Evolutionary conservation across 345 rosid species (phyloP), one percentile per base, ranked within the genome.

Genomic region (Durio zibethinus): DNA sequence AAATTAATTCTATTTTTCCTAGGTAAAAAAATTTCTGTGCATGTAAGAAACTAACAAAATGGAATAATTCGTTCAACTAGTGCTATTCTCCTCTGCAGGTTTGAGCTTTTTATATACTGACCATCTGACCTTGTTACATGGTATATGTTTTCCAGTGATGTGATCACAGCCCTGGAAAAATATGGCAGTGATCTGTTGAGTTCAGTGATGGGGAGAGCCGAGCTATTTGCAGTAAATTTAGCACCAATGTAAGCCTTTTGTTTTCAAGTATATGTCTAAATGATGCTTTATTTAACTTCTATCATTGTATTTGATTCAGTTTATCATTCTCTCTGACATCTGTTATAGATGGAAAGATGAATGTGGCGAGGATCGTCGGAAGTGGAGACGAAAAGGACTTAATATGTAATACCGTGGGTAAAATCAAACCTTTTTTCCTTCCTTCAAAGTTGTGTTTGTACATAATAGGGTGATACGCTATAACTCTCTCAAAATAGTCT

Each of bases 301-400:
- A 27, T 42, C 1, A 10, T 10, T 23, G 11, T 1, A 4, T 10
- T n/a, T 4, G 4, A 5, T 0, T 18, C 16, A 1, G 10, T 29
- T 47, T 33, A 15, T 7, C 1, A 9, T 62, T 64, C 18, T 5
- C 63, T n/a, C 42, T 4, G n/a, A 18, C 1, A 11, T 1, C 25
- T 23, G 23, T 64, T 52, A 16, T 12, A 35, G 40, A 18, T 10
- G 35, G 15, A 10, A 82, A 92, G 97, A 78, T 86, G 21, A 76
- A 73, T 14, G 84, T 93, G 40, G 90, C 89, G 80, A 88, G 81
- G 77, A 75, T 85, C 18, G 89, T 95, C 1, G 92, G 90, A 68
- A 83, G 84, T 63, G 99, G 99, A 77, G 99, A 95, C 71, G 96
- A 98, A 4, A 89, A 88, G 79, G 96, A 90, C 73, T 94, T 90